Conservation (phyloP, 257 asterid genomes). For the Prunella vulgaris region DNA sequence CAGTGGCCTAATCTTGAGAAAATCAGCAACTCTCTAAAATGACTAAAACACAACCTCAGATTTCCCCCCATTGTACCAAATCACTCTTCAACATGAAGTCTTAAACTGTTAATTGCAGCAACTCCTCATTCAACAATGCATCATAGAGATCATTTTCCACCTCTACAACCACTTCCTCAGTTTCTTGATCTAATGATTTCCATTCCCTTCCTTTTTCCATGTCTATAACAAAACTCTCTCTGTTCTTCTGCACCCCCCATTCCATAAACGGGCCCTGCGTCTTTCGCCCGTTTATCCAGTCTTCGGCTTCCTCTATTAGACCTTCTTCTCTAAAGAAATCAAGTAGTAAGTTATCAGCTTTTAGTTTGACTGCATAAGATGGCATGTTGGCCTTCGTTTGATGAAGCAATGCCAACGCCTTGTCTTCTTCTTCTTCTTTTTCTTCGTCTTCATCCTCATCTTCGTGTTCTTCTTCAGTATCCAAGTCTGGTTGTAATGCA, state of each 20-base stretch:
- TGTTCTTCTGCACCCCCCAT: conserved; percentile 49
- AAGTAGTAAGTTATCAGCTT: conserved; percentile 38
- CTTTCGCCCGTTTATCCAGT: conserved; percentile 47
- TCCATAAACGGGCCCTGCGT: conserved; percentile 22
- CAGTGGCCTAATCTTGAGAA: conserved; percentile 4
- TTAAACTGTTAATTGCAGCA: conserved; percentile 13
- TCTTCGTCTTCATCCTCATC: conserved; percentile 37
- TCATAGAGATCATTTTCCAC: conserved; percentile 49
- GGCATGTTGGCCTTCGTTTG: conserved; percentile 33
- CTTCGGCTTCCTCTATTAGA: conserved; percentile 32
- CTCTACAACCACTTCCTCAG: conserved; percentile 41
- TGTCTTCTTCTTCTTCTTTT: conserved; percentile 28
- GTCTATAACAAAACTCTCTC: conserved; percentile 46
- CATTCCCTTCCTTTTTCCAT: conserved; percentile 65
- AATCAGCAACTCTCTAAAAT: conserved; percentile 7
- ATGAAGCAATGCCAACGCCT: conserved; percentile 35
- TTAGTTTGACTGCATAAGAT: conserved; percentile 25
- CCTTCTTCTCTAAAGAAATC: conserved; percentile 54
- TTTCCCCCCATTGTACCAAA: conserved; percentile 5
- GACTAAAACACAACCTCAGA: conserved; percentile 33
- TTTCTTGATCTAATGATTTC: conserved; percentile 47
- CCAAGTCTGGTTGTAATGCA: conserved; percentile 32
- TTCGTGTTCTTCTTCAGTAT: conserved; percentile 26
- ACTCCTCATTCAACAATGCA: conserved; percentile 46
- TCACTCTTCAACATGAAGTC: neutral